Conservation (phyloP, 169 alveolate genomes). For the Eimeria falciformis region DNA sequence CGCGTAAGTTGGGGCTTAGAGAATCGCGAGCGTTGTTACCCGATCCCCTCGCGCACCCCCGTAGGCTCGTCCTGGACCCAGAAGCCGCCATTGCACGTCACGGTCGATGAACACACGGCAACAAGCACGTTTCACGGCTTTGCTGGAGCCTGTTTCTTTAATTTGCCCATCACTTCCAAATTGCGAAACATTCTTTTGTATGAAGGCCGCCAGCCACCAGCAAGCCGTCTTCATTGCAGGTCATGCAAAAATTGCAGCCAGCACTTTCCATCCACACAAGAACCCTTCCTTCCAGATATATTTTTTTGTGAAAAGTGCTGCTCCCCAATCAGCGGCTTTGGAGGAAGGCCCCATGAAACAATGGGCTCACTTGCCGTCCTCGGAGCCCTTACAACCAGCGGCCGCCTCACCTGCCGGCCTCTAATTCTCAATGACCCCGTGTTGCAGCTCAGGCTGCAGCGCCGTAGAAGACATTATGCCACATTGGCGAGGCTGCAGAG, state of each 20-base stretch:
- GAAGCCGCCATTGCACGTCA: slow-evolving; percentile 8
- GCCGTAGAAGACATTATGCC: neutral
- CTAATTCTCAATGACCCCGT: slow-evolving; percentile 6
- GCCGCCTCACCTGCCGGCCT: slow-evolving; percentile 34
- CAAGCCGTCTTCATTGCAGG: neutral
- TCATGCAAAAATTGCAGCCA: slow-evolving; percentile 19
- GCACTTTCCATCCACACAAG: neutral
- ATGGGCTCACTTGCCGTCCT: neutral
- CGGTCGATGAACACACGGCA: slow-evolving; percentile 7
- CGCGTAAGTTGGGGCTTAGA: slow-evolving; percentile 14
- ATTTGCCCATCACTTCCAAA: neutral
- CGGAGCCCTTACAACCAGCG: slow-evolving; percentile 1
- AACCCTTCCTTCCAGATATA: neutral
- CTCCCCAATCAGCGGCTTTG: neutral
- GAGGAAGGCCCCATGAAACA: neutral
- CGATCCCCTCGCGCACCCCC: slow-evolving; percentile 11
- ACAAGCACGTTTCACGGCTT: slow-evolving; percentile 8
- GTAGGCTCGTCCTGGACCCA: neutral
- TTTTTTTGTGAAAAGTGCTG: neutral
- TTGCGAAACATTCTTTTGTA: neutral
- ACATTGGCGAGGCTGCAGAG: slow-evolving; percentile 20
- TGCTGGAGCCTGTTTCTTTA: slow-evolving; percentile 19
- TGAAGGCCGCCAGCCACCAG: neutral
- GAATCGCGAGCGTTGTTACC: slow-evolving; percentile 2
- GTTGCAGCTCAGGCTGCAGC: neutral